Evolutionary conservation across 2,329 filamentous ascomycete species (phyloP).

Genomic region (Rasamsonia emersonii): DNA sequence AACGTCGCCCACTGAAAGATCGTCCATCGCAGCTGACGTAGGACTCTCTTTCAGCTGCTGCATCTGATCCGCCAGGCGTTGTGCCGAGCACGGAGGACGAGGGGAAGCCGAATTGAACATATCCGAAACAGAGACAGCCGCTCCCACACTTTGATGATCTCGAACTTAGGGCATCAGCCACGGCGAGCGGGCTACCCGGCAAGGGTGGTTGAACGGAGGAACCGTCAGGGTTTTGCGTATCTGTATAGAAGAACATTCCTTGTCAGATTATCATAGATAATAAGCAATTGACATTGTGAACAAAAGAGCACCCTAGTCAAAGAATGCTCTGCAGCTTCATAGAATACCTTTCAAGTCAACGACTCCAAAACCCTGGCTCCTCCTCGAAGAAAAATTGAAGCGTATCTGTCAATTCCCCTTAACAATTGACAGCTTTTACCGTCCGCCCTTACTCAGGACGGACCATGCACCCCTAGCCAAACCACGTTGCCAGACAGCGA

Average conservation of each 20-base stretch:
- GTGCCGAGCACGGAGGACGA: conserved; percentile 4
- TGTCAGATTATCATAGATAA: neutral
- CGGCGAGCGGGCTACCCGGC: too few species aligned
- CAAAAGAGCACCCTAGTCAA: too few species aligned
- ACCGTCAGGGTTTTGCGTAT: too few species aligned
- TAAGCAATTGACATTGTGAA: neutral
- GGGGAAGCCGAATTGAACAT: conserved; percentile 7
- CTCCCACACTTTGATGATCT: neutral
- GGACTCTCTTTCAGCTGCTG: conserved; percentile 11
- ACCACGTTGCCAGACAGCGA: conserved; percentile 25
- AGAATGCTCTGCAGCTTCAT: too few species aligned
- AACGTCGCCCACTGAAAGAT: conserved; percentile 31
- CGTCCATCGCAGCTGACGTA: conserved; percentile 18
- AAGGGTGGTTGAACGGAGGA: too few species aligned
- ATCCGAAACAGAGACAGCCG: conserved; percentile 1
- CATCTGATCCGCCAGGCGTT: conserved; percentile 8
- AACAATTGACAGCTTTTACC: conserved; percentile 36
- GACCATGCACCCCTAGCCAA: conserved; percentile 41
- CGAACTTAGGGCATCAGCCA: too few species aligned
- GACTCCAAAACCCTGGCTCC: neutral
- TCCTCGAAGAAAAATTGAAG: too few species aligned
- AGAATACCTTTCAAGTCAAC: conserved; percentile 3
- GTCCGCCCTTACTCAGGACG: conserved; percentile 46
- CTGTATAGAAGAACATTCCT: neutral
- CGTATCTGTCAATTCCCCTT: too few species aligned